Conservation (phyloP, 306 rosid genomes). For the Lablab purpureus region DNA sequence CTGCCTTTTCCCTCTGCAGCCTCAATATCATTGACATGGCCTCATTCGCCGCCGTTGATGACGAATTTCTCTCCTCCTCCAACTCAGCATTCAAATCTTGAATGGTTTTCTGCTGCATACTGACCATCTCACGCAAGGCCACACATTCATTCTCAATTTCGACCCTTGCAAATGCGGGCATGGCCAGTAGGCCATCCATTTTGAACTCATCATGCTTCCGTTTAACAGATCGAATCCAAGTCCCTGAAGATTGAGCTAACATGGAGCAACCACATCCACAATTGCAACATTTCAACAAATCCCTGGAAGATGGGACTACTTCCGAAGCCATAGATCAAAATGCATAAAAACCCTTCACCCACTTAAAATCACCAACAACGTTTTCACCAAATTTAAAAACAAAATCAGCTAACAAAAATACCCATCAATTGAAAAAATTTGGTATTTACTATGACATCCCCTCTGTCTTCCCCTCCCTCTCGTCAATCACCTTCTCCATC, state of each 20-base stretch:
- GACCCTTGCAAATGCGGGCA: constrained; percentile 67
- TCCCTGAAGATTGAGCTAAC: constrained; percentile 54
- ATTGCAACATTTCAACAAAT: constrained; percentile 66
- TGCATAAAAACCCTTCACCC: constrained; percentile 55
- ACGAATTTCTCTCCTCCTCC: constrained; percentile 96
- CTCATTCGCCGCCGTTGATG: constrained; percentile 93
- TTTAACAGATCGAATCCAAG: constrained; percentile 88
- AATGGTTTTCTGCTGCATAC: constrained; percentile 72
- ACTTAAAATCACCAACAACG: constrained; percentile 32
- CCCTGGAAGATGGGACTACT: constrained; percentile 59
- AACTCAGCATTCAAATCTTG: constrained; percentile 81
- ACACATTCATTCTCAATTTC: constrained; percentile 78
- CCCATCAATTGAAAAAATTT: constrained; percentile 10
- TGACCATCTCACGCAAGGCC: constrained; percentile 83
- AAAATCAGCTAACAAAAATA: constrained; percentile 35
- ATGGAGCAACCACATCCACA: constrained; percentile 72
- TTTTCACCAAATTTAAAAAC: constrained; percentile 28
- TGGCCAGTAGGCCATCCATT: constrained; percentile 50
- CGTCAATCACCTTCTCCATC: constrained; percentile 40
- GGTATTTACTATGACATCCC: background rate
- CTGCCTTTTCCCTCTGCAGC: constrained; percentile 99
- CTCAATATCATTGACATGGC: constrained; percentile 99
- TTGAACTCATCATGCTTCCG: constrained; percentile 81
- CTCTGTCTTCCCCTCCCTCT: constrained; percentile 51
- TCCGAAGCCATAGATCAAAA: constrained; percentile 67